Conservation (phyloP, 306 rosid species). For the Quercus agrifolia region DNA sequence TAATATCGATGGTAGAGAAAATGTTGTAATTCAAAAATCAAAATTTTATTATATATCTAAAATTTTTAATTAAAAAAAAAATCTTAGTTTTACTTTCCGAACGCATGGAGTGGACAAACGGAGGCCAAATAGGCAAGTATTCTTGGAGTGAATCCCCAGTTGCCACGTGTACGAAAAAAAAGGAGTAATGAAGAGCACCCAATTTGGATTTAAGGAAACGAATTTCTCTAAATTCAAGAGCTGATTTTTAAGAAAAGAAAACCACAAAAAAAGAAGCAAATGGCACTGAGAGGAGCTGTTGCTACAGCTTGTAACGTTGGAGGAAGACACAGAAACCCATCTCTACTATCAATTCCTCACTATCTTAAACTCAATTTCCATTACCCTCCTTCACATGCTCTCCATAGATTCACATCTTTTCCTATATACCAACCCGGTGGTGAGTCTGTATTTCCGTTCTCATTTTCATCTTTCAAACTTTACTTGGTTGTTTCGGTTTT, state of each 20-base stretch:
- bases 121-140: not conserved
- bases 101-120: not conserved
- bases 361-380: slow-evolving; percentile 24
- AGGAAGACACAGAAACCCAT: slow-evolving; percentile 29
- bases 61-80: no score
- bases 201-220: no score
- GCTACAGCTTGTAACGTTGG: slow-evolving; percentile 33
- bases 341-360: slow-evolving; percentile 29
- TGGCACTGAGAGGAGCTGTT: slow-evolving; percentile 61
- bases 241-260: not conserved
- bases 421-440: slow-evolving; percentile 34
- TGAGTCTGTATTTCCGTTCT: not conserved
- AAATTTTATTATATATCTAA: no score
- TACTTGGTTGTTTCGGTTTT: not conserved
- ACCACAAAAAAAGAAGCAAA: not conserved
- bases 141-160: not conserved
- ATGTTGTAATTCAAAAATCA: no score
- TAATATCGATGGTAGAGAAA: no score
- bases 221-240: not conserved
- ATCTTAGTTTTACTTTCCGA: no score
- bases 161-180: not conserved
- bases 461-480: not conserved
- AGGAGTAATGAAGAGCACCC: not conserved
- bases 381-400: slow-evolving; percentile 12
- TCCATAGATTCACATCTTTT: slow-evolving; percentile 19